These are phyloP conservation scores for Penicillium taxi DNA, from an alignment of 495 filamentous ascomycete species.

Conservation along the genomic window DNA sequence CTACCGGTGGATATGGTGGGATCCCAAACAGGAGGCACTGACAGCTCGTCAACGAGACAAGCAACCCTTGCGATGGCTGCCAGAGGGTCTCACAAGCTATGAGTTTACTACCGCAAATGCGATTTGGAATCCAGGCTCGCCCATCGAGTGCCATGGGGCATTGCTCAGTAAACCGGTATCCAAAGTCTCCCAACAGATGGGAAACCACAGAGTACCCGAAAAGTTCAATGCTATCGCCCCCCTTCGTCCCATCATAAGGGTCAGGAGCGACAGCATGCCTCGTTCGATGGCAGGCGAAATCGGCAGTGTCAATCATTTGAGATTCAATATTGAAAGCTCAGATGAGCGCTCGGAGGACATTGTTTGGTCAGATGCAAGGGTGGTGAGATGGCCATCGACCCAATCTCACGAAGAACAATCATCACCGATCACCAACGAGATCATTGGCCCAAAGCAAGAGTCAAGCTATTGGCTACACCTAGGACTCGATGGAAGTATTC, in stretches of 20 bases:
- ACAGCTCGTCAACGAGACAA: slow-evolving; percentile 10
- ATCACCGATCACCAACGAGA: not conserved
- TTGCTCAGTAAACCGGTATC: slow-evolving; percentile 1
- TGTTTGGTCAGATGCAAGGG: slow-evolving; percentile 4
- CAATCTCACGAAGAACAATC: not conserved
- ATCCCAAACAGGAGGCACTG: slow-evolving; percentile 22
- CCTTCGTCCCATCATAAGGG: too few relatives aligned
- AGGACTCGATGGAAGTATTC: not conserved
- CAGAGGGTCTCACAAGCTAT: slow-evolving; percentile 21
- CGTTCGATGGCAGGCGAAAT: too few relatives aligned
- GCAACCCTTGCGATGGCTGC: slow-evolving; percentile 16
- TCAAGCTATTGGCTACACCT: not conserved
- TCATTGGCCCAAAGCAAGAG: not conserved
- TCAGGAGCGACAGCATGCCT: too few relatives aligned
- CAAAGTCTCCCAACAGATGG: not conserved
- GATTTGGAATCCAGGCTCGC: slow-evolving; percentile 21
- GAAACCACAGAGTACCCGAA: not conserved
- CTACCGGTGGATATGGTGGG: slow-evolving; percentile 40
- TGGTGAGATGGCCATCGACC: not conserved
- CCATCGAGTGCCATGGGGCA: slow-evolving; percentile 10
- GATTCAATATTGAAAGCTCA: not conserved
- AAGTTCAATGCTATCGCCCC: not conserved
- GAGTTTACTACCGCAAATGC: slow-evolving; percentile 17
- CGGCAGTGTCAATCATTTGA: not conserved
- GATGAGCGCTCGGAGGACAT: not conserved